Percentiles rank a stretch among this genome's conserved stretches.
These are phyloP conservation scores for Pleurotus sapidus DNA, from an alignment of 768 basidiomycete genomes.

Conservation along the genomic window DNA sequence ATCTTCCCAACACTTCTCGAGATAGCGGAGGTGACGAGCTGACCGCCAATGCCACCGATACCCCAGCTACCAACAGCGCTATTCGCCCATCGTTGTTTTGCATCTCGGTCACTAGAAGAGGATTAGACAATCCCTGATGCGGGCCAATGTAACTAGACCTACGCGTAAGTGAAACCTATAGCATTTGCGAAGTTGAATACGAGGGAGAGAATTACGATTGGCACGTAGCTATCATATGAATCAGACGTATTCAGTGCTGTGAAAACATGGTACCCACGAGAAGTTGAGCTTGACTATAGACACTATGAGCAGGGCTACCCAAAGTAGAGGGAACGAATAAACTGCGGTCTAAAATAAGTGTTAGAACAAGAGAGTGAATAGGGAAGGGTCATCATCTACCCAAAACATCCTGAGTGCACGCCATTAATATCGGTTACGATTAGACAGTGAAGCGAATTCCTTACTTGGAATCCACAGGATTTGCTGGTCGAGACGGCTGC, in stretches of 20 bases:
- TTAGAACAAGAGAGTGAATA: conserved; percentile 6
- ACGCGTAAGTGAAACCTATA: conserved; percentile 97
- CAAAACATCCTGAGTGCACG: conserved; percentile 76
- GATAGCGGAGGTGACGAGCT: conserved; percentile 78
- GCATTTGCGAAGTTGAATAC: conserved; percentile 96
- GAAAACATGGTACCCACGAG: conserved; percentile 51
- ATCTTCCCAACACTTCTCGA: conserved; percentile 79
- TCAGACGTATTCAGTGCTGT: neutral
- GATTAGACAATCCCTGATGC: conserved; percentile 10
- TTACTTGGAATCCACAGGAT: conserved; percentile 84
- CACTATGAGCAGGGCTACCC: conserved; percentile 84
- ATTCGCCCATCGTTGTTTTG: conserved; percentile 89
- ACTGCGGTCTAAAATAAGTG: conserved; percentile 62
- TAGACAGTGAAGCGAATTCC: conserved; percentile 19
- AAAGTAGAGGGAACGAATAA: conserved; percentile 86
- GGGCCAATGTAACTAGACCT: conserved; percentile 24
- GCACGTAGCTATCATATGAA: conserved; percentile 67
- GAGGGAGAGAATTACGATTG: conserved; percentile 90
- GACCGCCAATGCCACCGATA: conserved; percentile 81
- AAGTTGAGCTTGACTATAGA: conserved; percentile 87
- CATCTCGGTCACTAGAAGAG: conserved; percentile 74
- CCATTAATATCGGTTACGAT: conserved; percentile 8
- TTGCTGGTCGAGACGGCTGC: conserved; percentile 85
- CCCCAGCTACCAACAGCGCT: conserved; percentile 69
- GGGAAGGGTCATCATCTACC: conserved; percentile 42